phyloP scores from a whole-genome alignment of 202 grass and related monocot genomes.

The Digitaria exilis region DNA sequence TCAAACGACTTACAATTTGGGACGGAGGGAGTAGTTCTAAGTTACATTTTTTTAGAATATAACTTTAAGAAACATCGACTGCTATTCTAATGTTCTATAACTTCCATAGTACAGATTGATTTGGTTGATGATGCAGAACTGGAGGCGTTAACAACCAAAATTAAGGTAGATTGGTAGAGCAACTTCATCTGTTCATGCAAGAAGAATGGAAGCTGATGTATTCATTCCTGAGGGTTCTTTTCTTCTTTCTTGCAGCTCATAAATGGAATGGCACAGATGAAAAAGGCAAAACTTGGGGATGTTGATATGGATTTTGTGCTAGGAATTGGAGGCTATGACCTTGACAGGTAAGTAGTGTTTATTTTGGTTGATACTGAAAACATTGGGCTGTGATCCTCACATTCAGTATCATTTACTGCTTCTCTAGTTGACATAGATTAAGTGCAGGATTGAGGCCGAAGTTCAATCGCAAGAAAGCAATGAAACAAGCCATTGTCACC shows the following conservation, averaged over 20 bases:
- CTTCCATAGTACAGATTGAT: conserved; percentile 51
- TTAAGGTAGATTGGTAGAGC: conserved; percentile 59
- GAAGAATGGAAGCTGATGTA: not conserved
- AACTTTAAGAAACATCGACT: not conserved
- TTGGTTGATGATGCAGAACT: conserved; percentile 60
- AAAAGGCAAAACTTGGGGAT: conserved; percentile 52
- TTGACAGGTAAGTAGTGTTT: conserved; percentile 51
- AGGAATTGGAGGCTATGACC: conserved; percentile 73
- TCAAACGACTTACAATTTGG: too few relatives aligned
- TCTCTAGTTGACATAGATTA: conserved; percentile 4
- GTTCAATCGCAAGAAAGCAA: conserved; percentile 47
- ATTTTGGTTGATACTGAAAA: not conserved
- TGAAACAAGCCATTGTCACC: conserved; percentile 33
- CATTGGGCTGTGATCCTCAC: not conserved
- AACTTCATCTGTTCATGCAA: not conserved
- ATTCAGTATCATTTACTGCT: not conserved
- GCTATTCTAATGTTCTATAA: conserved; percentile 14
- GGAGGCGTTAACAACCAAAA: conserved; percentile 56
- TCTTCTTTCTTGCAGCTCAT: conserved; percentile 47
- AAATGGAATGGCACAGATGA: conserved; percentile 74
- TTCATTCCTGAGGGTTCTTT: not conserved
- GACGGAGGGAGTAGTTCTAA: too few relatives aligned
- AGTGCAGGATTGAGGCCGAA: conserved; percentile 56
- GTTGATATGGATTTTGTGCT: conserved; percentile 83
- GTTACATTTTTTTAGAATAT: conserved; percentile 22